phyloP scores from a whole-genome alignment of 2,329 filamentous ascomycete species.

The Penicillium hordei region DNA sequence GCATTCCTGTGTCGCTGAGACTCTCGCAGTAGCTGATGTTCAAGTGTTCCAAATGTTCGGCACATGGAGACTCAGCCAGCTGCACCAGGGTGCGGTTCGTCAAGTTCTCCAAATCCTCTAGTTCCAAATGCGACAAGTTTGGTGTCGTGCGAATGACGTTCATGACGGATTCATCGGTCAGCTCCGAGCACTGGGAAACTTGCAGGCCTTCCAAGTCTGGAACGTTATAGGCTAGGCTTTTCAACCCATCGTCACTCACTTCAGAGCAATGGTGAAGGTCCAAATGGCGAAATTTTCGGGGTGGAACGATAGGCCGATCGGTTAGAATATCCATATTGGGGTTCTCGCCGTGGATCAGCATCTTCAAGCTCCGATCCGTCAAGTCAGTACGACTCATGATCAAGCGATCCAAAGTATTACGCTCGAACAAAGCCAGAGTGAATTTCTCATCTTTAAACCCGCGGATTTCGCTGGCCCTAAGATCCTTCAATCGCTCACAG shows the following conservation, averaged over 20 bases:
- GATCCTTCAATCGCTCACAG: constrained; percentile 72
- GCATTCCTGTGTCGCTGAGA: constrained; percentile 77
- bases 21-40: constrained; percentile 89
- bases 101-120: constrained; percentile 79
- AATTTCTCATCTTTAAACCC: constrained; percentile 75
- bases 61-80: constrained; percentile 74
- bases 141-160: constrained; percentile 73
- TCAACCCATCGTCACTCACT: constrained; percentile 72
- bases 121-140: constrained; percentile 77
- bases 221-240: constrained; percentile 68
- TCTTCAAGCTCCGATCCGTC: constrained; percentile 69
- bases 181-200: constrained; percentile 70
- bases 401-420: constrained; percentile 79
- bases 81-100: constrained; percentile 74
- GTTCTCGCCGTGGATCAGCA: constrained; percentile 72
- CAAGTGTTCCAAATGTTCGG: constrained; percentile 69
- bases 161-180: constrained; percentile 72
- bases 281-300: constrained; percentile 76
- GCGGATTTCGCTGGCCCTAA: constrained; percentile 76
- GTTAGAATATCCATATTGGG: constrained; percentile 81
- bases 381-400: constrained; percentile 76
- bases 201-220: constrained; percentile 81
- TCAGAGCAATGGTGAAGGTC: constrained; percentile 77
- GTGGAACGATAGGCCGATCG: constrained; percentile 70
- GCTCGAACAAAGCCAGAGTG: constrained; percentile 71